These are phyloP conservation scores for Whalleya microplaca DNA, from an alignment of 2,329 filamentous ascomycete genomes.

Conservation along the genomic window DNA sequence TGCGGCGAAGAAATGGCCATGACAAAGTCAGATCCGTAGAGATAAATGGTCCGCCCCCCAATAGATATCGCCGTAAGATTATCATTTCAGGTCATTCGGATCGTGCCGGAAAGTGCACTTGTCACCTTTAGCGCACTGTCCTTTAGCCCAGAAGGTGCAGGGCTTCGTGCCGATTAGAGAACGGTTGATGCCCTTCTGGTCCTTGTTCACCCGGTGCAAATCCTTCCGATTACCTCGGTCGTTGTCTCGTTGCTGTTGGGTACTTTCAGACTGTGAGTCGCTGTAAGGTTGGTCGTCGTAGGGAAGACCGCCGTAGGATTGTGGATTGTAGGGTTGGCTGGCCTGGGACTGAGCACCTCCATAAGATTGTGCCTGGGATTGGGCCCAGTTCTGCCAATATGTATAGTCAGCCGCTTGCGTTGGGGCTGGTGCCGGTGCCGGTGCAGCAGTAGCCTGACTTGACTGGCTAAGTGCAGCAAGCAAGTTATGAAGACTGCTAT, in stretches of 20 bases:
- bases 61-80: not conserved
- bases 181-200: conserved; percentile 54
- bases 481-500: conserved; percentile 31
- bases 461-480: conserved; percentile 30
- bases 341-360: conserved; percentile 9
- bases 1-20: not conserved
- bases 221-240: conserved; percentile 43
- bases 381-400: conserved; percentile 28
- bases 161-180: conserved; percentile 67
- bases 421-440: conserved; percentile 10
- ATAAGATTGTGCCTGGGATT: conserved; percentile 20
- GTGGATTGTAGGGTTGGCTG: conserved; percentile 15
- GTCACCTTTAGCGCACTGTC: conserved; percentile 73
- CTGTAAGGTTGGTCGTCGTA: conserved; percentile 22
- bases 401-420: conserved; percentile 15
- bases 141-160: conserved; percentile 72
- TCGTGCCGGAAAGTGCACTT: conserved; percentile 77
- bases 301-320: conserved; percentile 7
- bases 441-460: conserved; percentile 1
- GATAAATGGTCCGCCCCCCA: not conserved
- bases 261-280: conserved; percentile 33
- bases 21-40: not conserved
- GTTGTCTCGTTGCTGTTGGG: conserved; percentile 24
- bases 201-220: conserved; percentile 44
- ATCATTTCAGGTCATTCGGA: conserved; percentile 36